Percentiles rank a stretch among this genome's conserved stretches.
Evolutionary conservation across 345 rosid species (phyloP).

Genomic region (Tarenaya hassleriana): DNA sequence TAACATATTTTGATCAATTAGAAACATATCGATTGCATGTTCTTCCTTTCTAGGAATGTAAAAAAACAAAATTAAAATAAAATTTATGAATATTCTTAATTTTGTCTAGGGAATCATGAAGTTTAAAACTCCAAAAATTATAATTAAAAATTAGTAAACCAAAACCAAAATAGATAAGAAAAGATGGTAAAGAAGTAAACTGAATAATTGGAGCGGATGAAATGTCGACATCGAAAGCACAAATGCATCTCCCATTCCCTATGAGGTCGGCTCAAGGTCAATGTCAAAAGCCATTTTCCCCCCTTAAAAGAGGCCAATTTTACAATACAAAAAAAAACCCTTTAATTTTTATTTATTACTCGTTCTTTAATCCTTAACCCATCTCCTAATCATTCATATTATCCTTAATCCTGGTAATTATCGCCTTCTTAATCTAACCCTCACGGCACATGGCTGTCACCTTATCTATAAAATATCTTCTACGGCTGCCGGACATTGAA

Average conservation of each 20-base stretch:
- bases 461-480: slow-evolving; percentile 18
- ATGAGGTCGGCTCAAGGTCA: slow-evolving; percentile 30
- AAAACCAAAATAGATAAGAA: too few relatives aligned
- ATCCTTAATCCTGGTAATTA: slow-evolving; percentile 27
- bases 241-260: slow-evolving; percentile 8
- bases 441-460: slow-evolving; percentile 33
- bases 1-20: too few relatives aligned
- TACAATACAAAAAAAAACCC: too few relatives aligned
- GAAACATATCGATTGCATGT: too few relatives aligned
- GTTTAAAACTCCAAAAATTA: too few relatives aligned
- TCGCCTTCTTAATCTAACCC: slow-evolving; percentile 20
- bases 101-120: too few relatives aligned
- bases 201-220: slow-evolving; percentile 27
- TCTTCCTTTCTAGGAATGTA: too few relatives aligned
- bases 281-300: slow-evolving; percentile 23
- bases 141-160: too few relatives aligned
- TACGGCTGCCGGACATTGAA: too few relatives aligned
- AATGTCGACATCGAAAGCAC: slow-evolving; percentile 14
- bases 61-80: too few relatives aligned
- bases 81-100: too few relatives aligned
- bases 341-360: not conserved
- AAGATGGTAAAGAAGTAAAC: slow-evolving; percentile 15
- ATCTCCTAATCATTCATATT: slow-evolving; percentile 27
- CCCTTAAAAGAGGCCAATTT: slow-evolving; percentile 25
- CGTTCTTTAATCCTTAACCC: slow-evolving; percentile 16